Percentiles rank a stretch among this genome's conserved stretches.
Evolutionary conservation across 1,284 basidiomycete species (phyloP).

Genomic region (Austroboletus rostrupii): DNA sequence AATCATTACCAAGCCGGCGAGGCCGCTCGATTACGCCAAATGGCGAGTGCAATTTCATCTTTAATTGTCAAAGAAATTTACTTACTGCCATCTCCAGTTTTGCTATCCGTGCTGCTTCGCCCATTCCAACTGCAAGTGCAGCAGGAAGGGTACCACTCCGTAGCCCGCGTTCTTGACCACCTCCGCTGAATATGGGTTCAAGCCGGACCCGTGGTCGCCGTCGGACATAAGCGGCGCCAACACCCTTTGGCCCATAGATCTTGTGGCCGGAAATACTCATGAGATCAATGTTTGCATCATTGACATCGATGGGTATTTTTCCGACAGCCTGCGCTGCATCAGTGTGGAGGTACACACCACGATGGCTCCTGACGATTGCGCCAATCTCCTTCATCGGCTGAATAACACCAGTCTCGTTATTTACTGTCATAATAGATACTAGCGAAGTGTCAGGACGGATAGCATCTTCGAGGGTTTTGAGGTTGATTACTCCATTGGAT

Average conservation of each 20-base stretch:
- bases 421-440: conserved; percentile 97
- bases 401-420: conserved; percentile 99
- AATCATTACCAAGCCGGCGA: conserved; percentile 58
- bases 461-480: conserved; percentile 74
- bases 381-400: conserved; percentile 98
- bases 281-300: conserved; percentile 93
- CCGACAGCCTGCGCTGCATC: conserved; percentile 97
- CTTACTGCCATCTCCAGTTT: conserved; percentile 90
- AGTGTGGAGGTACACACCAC: conserved; percentile 93
- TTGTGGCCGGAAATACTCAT: conserved; percentile 98
- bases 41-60: conserved; percentile 53
- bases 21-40: conserved; percentile 37
- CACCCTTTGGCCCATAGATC: conserved; percentile 96
- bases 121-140: conserved; percentile 88
- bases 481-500: conserved; percentile 78
- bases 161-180: conserved; percentile 96
- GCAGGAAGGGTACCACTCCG: conserved; percentile 92
- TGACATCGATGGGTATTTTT: conserved; percentile 89
- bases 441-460: conserved; percentile 86
- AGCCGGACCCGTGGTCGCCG: conserved; percentile 89
- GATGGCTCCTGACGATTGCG: conserved; percentile 74
- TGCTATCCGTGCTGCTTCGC: conserved; percentile 92
- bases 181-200: conserved; percentile 94
- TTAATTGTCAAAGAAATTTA: conserved; percentile 27
- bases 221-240: conserved; percentile 94